Evolutionary conservation across 495 filamentous ascomycete species (phyloP), one percentile per base, ranked within the genome.

Genomic region (Corynascus novoguineensis): DNA sequence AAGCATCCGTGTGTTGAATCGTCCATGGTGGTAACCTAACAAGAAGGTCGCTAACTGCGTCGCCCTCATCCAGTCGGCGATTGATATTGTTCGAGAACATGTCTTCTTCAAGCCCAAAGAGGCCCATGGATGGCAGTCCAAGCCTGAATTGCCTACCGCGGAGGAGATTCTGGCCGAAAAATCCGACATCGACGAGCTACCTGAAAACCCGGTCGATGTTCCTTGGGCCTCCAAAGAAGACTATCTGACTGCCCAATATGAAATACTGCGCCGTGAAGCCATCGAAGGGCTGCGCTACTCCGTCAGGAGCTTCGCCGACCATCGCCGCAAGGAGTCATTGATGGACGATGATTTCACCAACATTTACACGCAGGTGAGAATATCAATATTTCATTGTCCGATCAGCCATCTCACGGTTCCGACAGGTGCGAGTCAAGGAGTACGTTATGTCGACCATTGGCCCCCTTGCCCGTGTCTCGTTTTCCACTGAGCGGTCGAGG

Each of bases 341-440:
- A 68, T 75, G 54, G 86, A 89, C 42, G 78, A 76, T 5, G 71
- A 80, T 1, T 64, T 73, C 28, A 70, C 86, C 5, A 83, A 80
- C 10, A 73, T 95, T 42, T 96, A 96, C 60, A 88, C 90, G 4
- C 83, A 86, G 65, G 90, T 89, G 58, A 60, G 68, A n/a, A n/a
- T n/a, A n/a, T n/a, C n/a, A n/a, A n/a, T n/a, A n/a, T 68, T 8
- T 50, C 50, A 29, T 7, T 35, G 28, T n/a, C 0, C n/a, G 5
- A 4, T n/a, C 4, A 9, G 10, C 6, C 28, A 17, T 0, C 28
- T 2, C 6, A 9, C 15, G 46, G 7, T 37, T 32, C 32, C n/a
- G 25, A 12, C 37, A 91, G 88, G 86, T 91, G 11, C 79, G 81
- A 31, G 75, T 93, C 38, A 77, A 67, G 25, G 82, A 82, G 0